These are phyloP conservation scores for Acanthamoeba culbertsoni DNA, from an alignment of 208 protist genomes.

Conservation along the genomic window DNA sequence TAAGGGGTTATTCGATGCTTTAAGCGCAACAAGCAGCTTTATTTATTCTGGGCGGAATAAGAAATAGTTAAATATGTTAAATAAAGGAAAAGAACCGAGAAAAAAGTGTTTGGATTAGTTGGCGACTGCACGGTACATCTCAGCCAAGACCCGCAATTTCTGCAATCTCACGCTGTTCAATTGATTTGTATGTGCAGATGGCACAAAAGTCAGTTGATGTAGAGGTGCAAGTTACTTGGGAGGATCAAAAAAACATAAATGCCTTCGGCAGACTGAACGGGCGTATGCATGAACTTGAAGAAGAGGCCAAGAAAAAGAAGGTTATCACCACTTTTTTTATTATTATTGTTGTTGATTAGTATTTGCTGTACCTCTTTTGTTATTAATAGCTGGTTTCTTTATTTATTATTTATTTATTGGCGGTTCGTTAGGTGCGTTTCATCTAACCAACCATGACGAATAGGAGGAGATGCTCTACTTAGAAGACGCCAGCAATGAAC, in stretches of 20 bases:
- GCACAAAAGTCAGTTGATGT: neutral
- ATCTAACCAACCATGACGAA: neutral
- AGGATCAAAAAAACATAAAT: slow-evolving; percentile 59
- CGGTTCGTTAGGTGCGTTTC: neutral
- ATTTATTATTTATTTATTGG: neutral
- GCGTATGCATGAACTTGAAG: slow-evolving; percentile 54
- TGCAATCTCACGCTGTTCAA: too few species aligned
- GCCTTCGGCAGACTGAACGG: slow-evolving; percentile 53
- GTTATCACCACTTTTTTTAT: neutral
- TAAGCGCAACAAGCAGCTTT: too few species aligned
- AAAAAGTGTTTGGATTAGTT: too few species aligned
- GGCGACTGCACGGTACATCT: too few species aligned
- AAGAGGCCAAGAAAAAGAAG: neutral
- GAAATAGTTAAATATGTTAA: too few species aligned
- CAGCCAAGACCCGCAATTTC: too few species aligned
- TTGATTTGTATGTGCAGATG: too few species aligned
- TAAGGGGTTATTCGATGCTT: too few species aligned
- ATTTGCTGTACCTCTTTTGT: neutral
- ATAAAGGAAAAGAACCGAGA: too few species aligned
- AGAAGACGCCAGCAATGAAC: slow-evolving; percentile 47
- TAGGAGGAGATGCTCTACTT: slow-evolving; percentile 46
- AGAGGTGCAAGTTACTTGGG: slow-evolving; percentile 62
- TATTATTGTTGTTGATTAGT: neutral
- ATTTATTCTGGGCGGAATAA: too few species aligned
- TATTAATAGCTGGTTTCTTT: neutral